phyloP scores from a whole-genome alignment of 1,284 basidiomycete species.

The Leccinum insolens region DNA sequence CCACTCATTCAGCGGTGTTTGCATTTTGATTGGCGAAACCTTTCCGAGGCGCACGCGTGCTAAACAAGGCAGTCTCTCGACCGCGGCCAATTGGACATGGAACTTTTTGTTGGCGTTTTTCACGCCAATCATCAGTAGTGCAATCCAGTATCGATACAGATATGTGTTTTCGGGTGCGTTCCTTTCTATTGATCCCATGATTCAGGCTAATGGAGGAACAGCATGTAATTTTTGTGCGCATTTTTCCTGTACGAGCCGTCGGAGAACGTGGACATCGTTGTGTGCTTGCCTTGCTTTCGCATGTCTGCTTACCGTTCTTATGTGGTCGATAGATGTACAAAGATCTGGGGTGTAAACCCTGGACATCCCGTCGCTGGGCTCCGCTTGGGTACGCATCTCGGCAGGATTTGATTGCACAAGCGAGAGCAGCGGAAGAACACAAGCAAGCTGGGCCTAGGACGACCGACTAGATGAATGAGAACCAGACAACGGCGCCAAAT shows the following conservation, averaged over 20 bases:
- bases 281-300: slow-evolving; percentile 8
- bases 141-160: slow-evolving; percentile 69
- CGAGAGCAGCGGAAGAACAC: slow-evolving; percentile 33
- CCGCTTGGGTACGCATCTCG: slow-evolving; percentile 51
- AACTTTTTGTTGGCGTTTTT: slow-evolving; percentile 82
- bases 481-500: not conserved
- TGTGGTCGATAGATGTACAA: slow-evolving; percentile 64
- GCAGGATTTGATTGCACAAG: slow-evolving; percentile 43
- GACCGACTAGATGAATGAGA: not conserved
- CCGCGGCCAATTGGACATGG: slow-evolving; percentile 70
- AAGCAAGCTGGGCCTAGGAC: slow-evolving; percentile 14
- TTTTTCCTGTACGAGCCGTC: slow-evolving; percentile 79
- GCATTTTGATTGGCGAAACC: too few relatives aligned
- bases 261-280: slow-evolving; percentile 57
- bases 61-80: slow-evolving; percentile 76
- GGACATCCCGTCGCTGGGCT: slow-evolving; percentile 61
- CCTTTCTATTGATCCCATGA: not conserved
- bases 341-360: slow-evolving; percentile 67
- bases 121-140: slow-evolving; percentile 63
- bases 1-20: too few relatives aligned
- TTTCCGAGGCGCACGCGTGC: slow-evolving; percentile 55
- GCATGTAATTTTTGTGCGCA: slow-evolving; percentile 60
- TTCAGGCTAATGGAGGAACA: slow-evolving; percentile 3
- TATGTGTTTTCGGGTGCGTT: slow-evolving; percentile 60
- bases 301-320: not conserved